Evolutionary conservation across 2,329 filamentous ascomycete species (phyloP).

Genomic region (Aureobasidium sp.): DNA sequence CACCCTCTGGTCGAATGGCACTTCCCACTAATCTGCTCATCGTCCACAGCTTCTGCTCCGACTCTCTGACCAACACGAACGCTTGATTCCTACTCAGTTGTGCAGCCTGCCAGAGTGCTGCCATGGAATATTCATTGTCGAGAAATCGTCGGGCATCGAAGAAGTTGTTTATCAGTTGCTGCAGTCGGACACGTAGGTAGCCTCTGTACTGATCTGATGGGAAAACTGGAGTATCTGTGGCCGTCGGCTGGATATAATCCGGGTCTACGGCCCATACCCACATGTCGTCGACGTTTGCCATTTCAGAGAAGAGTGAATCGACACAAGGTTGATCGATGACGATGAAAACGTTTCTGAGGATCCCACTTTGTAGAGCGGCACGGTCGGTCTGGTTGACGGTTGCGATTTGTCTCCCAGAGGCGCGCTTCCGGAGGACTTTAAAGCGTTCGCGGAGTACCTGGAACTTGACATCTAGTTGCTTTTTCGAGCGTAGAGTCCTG

Average conservation of each 20-base stretch:
- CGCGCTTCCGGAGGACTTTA: background rate
- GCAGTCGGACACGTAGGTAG: slow-evolving; percentile 15
- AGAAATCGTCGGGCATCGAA: slow-evolving; percentile 10
- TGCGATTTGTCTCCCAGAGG: background rate
- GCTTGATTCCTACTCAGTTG: slow-evolving; percentile 9
- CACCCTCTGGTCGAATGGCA: background rate
- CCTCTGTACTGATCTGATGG: slow-evolving; percentile 13
- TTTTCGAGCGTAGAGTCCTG: background rate
- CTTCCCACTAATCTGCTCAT: background rate
- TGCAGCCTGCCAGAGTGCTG: slow-evolving; percentile 12
- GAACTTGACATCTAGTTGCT: background rate
- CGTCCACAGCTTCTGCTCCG: background rate
- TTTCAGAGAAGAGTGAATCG: background rate
- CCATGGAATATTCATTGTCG: slow-evolving; percentile 11
- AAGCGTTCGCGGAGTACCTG: background rate
- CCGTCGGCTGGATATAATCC: slow-evolving; percentile 2
- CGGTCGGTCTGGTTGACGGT: background rate
- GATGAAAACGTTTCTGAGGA: background rate
- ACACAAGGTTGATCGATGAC: background rate
- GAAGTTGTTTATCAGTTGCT: slow-evolving; percentile 17
- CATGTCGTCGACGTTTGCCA: background rate
- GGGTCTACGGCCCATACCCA: slow-evolving; percentile 15
- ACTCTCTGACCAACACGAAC: slow-evolving; percentile 10
- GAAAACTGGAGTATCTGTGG: background rate
- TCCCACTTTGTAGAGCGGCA: background rate